A percentile compares a stretch with the other conserved stretches of the same genome.
Conservation (phyloP, 768 basidiomycete genomes). For the Termitomyces heimii region DNA sequence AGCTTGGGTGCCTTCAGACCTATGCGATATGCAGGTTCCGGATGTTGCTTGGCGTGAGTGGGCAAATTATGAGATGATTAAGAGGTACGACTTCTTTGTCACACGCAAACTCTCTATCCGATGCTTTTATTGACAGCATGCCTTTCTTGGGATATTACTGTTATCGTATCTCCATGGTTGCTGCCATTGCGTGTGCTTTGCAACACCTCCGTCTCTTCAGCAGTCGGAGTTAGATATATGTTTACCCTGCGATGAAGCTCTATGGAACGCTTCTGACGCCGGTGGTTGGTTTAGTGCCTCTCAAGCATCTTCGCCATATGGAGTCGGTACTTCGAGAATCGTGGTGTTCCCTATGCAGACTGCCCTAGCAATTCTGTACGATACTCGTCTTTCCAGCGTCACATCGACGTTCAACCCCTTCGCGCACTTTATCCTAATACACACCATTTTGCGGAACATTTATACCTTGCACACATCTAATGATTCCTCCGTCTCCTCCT, state of each 20-base stretch:
- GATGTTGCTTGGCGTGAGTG: constrained; percentile 53
- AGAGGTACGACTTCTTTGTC: constrained; percentile 34
- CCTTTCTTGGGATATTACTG: constrained; percentile 32
- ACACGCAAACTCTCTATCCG: background rate
- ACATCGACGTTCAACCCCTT: constrained; percentile 32
- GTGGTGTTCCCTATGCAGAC: constrained; percentile 33
- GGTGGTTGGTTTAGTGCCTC: constrained; percentile 43
- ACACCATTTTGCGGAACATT: constrained; percentile 38
- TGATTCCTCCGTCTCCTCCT: background rate
- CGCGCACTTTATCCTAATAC: constrained; percentile 39
- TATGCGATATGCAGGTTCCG: constrained; percentile 26
- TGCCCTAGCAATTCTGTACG: constrained; percentile 28
- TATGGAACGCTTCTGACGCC: constrained; percentile 44
- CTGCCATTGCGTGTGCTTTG: too few species aligned
- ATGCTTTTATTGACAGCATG: constrained; percentile 6
- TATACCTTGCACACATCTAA: constrained; percentile 17
- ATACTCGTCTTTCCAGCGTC: constrained; percentile 22
- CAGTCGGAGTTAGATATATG: constrained; percentile 43
- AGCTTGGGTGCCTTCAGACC: constrained; percentile 38
- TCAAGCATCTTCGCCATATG: constrained; percentile 24
- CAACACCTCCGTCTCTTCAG: constrained; percentile 38
- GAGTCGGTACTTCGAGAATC: constrained; percentile 26
- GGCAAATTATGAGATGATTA: constrained; percentile 50
- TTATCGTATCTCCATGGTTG: constrained; percentile 54
- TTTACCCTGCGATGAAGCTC: constrained; percentile 52